Evolutionary conservation across 73 alveolate species (phyloP), one percentile per base, ranked within the genome.

Genomic region (Uronychia setigera): DNA sequence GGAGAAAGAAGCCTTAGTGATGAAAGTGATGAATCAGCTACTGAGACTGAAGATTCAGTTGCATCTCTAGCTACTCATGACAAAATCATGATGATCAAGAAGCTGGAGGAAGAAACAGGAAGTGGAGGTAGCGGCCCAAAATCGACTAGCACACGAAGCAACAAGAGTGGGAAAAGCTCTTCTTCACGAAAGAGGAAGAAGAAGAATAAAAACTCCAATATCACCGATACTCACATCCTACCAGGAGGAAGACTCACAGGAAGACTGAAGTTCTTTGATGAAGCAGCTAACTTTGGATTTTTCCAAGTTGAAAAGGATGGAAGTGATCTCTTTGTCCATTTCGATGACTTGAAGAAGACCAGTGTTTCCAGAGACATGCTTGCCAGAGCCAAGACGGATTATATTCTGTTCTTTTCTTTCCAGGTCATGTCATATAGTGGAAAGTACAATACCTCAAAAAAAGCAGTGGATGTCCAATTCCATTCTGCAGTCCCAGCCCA

Each of bases 241-340:
- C 67, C 67, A 5, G 67, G 87, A 1, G 79, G 35, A 28, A 35
- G 60, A 27, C 46, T 33, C 5, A 85, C 91, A 27, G 98, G 98
- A 30, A 91, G 94, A 67, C 89, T 93, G 28, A 93, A 93, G 79
- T 93, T 93, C 88, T 93, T 93, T 86, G 95, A 91, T 80, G 98
- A 93, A 80, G 88, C 85, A 19, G 82, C 91, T 76, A 87, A 87
- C 79, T 93, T 85, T 87, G 98, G 98, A 46, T 93, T 93, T 60
- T 80, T 93, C 9, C 86, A 89, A 26, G 90, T 90, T 81, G 98
- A 93, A 83, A 90, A 83, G 0, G 98, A 91, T 74, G 94, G 92
- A 33, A 60, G 82, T 26, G 97, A 93, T 87, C 83, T 93, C 32
- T 93, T 93, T 78, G 94, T 93, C 35, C 97, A 93, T 77, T 93